These are phyloP conservation scores for Albugo candida DNA, from an alignment of 352 stramenopile genomes.

Conservation along the genomic window DNA sequence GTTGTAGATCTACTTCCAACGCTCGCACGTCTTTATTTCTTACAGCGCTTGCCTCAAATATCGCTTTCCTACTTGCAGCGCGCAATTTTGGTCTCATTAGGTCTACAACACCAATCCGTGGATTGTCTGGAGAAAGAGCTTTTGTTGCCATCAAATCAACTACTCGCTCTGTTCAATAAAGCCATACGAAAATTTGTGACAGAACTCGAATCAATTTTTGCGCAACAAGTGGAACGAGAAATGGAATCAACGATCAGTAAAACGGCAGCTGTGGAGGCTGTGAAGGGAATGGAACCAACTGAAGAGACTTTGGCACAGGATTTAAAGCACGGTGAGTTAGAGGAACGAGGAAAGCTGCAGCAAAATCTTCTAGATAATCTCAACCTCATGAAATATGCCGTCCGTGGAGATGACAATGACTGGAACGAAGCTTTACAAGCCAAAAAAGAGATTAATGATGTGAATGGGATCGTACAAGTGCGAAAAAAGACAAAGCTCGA, in stretches of 20 bases:
- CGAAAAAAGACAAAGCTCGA: constrained; percentile 65
- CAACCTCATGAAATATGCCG: constrained; percentile 91
- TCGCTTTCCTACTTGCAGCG: constrained; percentile 90
- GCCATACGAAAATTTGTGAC: constrained; percentile 77
- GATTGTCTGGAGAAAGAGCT: constrained; percentile 88
- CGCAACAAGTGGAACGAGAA: constrained; percentile 75
- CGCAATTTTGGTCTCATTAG: constrained; percentile 90
- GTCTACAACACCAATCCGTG: constrained; percentile 85
- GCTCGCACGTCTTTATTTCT: constrained; percentile 92
- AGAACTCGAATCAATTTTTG: constrained; percentile 56
- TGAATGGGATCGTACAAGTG: constrained; percentile 50
- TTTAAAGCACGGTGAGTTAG: constrained; percentile 53
- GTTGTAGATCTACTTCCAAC: constrained; percentile 94
- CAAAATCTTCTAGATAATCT: constrained; percentile 70
- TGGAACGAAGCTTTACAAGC: constrained; percentile 62
- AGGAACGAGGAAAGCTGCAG: constrained; percentile 56
- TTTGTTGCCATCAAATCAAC: constrained; percentile 87
- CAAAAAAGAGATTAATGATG: constrained; percentile 3
- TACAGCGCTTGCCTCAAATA: constrained; percentile 82
- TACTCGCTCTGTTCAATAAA: constrained; percentile 98
- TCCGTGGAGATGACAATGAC: constrained; percentile 86
- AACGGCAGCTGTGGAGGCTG: constrained; percentile 25
- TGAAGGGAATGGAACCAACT: constrained; percentile 66
- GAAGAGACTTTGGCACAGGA: constrained; percentile 67
- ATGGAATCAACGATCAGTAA: constrained; percentile 16